A percentile compares a stretch with the other conserved stretches of the same genome.
Conservation (phyloP, 306 rosid genomes). For the Corylus avellana region DNA sequence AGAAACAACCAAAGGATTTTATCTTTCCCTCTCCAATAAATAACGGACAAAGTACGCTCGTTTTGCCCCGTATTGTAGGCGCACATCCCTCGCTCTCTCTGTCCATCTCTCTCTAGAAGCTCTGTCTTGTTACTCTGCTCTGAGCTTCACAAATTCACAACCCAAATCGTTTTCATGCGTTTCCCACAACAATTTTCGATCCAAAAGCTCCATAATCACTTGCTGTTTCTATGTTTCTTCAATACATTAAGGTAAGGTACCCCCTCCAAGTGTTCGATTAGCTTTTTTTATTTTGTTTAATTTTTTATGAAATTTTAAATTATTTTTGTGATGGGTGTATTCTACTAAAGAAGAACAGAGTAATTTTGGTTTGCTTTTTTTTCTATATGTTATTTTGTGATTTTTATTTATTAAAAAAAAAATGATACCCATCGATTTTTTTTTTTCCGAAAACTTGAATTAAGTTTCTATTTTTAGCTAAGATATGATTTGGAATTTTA, state of each 20-base stretch:
- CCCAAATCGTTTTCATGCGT: neutral
- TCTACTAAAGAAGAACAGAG: neutral
- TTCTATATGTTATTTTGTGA: neutral
- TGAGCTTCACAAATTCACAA: neutral
- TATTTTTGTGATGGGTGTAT: neutral
- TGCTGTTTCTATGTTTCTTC: constrained; percentile 2
- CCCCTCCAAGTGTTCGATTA: neutral
- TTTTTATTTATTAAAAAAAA: neutral
- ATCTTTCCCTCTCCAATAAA: neutral
- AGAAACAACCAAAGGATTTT: neutral
- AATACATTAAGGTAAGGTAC: neutral
- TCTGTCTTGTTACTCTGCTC: neutral
- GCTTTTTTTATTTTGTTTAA: neutral
- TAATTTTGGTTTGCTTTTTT: neutral
- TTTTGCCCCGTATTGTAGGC: neutral
- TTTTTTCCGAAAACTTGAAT: neutral
- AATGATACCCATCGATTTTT: neutral
- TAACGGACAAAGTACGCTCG: neutral
- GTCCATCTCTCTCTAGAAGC: neutral
- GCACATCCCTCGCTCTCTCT: neutral
- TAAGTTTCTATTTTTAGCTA: neutral
- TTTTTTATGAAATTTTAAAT: neutral
- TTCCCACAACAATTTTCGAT: neutral
- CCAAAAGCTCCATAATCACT: neutral
- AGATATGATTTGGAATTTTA: neutral